Conservation (phyloP, 2,329 filamentous ascomycete genomes). For the Dendrostoma leiphaemia region DNA sequence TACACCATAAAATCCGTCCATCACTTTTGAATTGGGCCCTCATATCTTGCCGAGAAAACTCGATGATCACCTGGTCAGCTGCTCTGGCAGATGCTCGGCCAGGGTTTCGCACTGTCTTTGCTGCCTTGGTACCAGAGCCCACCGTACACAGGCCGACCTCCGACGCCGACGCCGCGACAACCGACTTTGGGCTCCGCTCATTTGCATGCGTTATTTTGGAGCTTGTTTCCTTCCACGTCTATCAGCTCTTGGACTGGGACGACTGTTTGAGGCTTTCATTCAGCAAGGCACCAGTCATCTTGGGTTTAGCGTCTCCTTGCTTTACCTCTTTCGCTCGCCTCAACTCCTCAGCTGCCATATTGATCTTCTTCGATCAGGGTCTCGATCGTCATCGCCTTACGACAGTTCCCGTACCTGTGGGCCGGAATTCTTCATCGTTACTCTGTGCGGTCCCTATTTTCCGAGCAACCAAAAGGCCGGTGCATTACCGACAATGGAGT, state of each 20-base stretch:
- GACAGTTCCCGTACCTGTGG: neutral
- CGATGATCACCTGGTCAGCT: too few relatives aligned
- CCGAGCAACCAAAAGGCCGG: neutral
- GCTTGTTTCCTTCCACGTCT: constrained; percentile 12
- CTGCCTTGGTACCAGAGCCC: neutral
- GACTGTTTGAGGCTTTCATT: neutral
- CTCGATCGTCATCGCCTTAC: neutral
- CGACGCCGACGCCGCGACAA: constrained; percentile 10
- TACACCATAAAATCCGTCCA: too few relatives aligned
- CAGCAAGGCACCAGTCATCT: neutral
- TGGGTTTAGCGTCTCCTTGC: constrained; percentile 7
- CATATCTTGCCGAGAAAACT: too few relatives aligned
- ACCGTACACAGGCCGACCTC: neutral
- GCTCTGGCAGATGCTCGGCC: too few relatives aligned
- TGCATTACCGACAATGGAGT: neutral
- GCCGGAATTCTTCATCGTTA: neutral
- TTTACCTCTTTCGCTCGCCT: constrained; percentile 13
- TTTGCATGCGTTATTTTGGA: constrained; percentile 12
- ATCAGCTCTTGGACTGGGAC: constrained; percentile 7
- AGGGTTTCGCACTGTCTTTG: neutral
- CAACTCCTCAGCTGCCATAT: constrained; percentile 15
- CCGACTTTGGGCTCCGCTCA: constrained; percentile 3
- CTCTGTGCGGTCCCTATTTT: neutral
- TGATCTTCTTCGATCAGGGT: constrained; percentile 7
- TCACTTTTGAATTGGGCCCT: too few relatives aligned